A percentile compares a stretch with the other conserved stretches of the same genome.
Evolutionary conservation across 495 filamentous ascomycete genomes (phyloP).

Genomic region (Bryoglossum gracile): DNA sequence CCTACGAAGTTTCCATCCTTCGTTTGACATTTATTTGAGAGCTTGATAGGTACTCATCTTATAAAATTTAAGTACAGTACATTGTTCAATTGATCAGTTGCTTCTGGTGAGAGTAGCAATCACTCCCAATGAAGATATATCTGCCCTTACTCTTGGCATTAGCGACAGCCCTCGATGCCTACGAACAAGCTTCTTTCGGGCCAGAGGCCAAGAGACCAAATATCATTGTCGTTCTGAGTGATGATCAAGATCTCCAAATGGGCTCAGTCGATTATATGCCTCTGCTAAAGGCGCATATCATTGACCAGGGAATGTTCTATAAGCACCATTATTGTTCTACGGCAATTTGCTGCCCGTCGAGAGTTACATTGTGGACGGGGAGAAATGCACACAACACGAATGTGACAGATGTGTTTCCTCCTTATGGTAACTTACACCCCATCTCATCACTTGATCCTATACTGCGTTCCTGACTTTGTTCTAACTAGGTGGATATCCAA

Average conservation of each 20-base stretch:
- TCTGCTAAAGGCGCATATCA: slow-evolving; percentile 38
- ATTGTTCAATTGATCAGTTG: too few species aligned
- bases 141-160: too few species aligned
- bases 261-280: slow-evolving; percentile 50
- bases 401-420: slow-evolving; percentile 57
- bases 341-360: slow-evolving; percentile 52
- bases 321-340: slow-evolving; percentile 50
- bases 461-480: not conserved
- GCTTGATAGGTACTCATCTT: too few species aligned
- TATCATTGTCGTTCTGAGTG: slow-evolving; percentile 51
- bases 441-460: not conserved
- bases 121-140: too few species aligned
- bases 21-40: too few species aligned
- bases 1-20: too few species aligned
- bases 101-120: too few species aligned
- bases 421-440: slow-evolving; percentile 37
- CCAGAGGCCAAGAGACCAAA: slow-evolving; percentile 39
- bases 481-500: slow-evolving; percentile 55
- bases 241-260: slow-evolving; percentile 53
- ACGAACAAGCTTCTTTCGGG: too few species aligned
- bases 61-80: too few species aligned
- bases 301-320: slow-evolving; percentile 44
- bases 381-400: slow-evolving; percentile 63
- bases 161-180: too few species aligned
- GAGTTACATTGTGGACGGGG: slow-evolving; percentile 58